These are phyloP conservation scores for Lithospermum erythrorhizon DNA, from an alignment of 257 asterid species.

Conservation along the genomic window DNA sequence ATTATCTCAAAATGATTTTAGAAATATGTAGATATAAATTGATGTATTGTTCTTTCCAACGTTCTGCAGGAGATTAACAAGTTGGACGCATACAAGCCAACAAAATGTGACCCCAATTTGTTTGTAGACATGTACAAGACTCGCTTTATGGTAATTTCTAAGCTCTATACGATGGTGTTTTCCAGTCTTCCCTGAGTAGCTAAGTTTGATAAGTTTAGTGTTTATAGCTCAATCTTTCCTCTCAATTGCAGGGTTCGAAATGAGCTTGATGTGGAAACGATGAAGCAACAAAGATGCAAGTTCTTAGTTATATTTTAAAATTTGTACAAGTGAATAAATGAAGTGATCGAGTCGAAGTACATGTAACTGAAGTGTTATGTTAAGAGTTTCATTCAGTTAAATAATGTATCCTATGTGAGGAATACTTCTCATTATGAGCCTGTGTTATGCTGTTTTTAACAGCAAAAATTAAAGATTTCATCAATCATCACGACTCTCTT, in stretches of 20 bases:
- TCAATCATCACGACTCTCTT: too few relatives aligned
- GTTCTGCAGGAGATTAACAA: constrained; percentile 33
- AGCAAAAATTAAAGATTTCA: too few relatives aligned
- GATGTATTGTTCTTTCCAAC: background rate
- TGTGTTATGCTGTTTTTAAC: too few relatives aligned
- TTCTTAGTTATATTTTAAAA: too few relatives aligned
- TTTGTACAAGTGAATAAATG: background rate
- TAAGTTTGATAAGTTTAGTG: background rate
- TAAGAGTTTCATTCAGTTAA: background rate
- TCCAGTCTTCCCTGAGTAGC: background rate
- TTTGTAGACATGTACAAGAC: constrained; percentile 25
- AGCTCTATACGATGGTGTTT: background rate
- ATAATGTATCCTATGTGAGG: too few relatives aligned
- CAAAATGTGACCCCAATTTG: constrained; percentile 38
- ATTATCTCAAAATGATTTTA: background rate
- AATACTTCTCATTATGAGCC: too few relatives aligned
- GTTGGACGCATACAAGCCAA: constrained; percentile 49
- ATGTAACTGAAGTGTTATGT: background rate
- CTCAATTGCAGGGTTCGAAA: background rate
- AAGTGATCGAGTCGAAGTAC: too few relatives aligned
- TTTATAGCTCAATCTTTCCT: background rate
- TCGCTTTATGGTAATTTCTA: constrained; percentile 21
- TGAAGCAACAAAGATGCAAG: background rate
- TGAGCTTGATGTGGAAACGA: background rate
- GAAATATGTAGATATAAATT: background rate